phyloP scores from a whole-genome alignment of 2,329 filamentous ascomycete species.

The Colletotrichum sp. region DNA sequence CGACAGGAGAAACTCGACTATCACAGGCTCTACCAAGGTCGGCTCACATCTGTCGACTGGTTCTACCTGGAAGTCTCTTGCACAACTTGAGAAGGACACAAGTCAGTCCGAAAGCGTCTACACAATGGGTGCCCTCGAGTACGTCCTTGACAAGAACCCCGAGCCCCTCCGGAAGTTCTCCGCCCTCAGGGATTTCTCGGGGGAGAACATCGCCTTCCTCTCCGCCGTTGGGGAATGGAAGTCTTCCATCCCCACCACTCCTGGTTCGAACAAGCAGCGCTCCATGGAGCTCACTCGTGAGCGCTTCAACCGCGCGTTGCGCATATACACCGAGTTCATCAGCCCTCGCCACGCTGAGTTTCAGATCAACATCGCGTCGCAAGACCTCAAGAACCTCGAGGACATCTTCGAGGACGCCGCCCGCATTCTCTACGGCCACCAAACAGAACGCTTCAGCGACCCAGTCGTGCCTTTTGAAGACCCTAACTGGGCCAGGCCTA shows the following conservation, averaged over 20 bases:
- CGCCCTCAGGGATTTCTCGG: conserved; percentile 70
- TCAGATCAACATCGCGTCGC: conserved; percentile 68
- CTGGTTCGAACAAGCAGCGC: conserved; percentile 15
- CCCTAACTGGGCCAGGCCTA: background rate
- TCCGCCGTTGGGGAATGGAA: conserved; percentile 64
- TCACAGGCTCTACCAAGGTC: conserved; percentile 33
- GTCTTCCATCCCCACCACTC: conserved; percentile 30
- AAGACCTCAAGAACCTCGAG: conserved; percentile 59
- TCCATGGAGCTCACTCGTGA: conserved; percentile 44
- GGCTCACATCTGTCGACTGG: background rate
- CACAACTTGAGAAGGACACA: conserved; percentile 37
- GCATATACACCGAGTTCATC: conserved; percentile 68
- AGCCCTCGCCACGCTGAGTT: conserved; percentile 67
- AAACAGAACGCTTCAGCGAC: conserved; percentile 36
- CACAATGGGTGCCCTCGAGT: conserved; percentile 67
- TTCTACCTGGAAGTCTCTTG: conserved; percentile 37
- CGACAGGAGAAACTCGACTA: background rate
- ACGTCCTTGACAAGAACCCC: conserved; percentile 63
- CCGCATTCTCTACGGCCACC: conserved; percentile 46
- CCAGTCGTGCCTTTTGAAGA: conserved; percentile 49
- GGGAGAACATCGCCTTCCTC: conserved; percentile 74
- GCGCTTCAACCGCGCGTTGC: conserved; percentile 62
- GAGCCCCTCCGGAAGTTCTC: conserved; percentile 68
- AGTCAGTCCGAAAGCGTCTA: conserved; percentile 32
- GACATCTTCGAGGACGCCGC: conserved; percentile 61